A percentile compares a stretch with the other conserved stretches of the same genome.
These are phyloP conservation scores for Chlorella variabilis DNA, from an alignment of 163 green algal species.

Conservation along the genomic window DNA sequence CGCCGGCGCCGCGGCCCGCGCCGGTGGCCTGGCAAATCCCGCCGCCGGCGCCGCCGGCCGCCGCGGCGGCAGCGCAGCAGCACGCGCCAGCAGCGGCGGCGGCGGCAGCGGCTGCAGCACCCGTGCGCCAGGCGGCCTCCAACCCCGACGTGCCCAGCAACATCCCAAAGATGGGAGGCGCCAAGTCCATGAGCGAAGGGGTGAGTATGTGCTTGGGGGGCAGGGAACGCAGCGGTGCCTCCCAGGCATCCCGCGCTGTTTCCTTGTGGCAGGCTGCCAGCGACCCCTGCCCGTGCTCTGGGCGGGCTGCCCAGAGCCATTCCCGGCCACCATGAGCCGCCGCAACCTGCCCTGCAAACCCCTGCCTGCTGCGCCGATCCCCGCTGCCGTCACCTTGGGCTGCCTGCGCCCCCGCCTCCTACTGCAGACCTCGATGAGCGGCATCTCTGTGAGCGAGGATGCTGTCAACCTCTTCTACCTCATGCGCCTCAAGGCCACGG, in stretches of 20 bases:
- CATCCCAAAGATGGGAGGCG: conserved; percentile 64
- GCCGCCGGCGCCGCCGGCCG: background rate
- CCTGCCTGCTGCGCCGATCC: no score
- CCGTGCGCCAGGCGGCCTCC: conserved; percentile 1
- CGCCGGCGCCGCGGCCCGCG: background rate
- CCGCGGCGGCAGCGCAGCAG: background rate
- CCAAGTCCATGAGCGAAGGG: conserved; percentile 24
- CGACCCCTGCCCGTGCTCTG: no score
- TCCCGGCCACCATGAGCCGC: no score
- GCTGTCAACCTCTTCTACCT: conserved; percentile 90
- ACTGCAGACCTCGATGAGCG: conserved; percentile 89
- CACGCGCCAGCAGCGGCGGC: conserved; percentile 5
- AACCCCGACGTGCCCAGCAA: conserved; percentile 55
- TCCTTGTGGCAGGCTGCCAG: no score
- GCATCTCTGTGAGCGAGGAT: conserved; percentile 82
- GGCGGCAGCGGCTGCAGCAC: background rate
- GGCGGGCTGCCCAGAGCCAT: no score
- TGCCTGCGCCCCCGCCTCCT: background rate
- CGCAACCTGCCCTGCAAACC: no score
- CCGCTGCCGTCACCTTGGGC: no score
- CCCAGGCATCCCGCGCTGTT: no score
- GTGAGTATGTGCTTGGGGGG: conserved; percentile 9
- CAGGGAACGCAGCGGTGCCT: no score
- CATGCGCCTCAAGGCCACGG: conserved; percentile 82
- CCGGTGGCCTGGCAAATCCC: background rate